Base-by-base conservation (phyloP, 73 alveolate species). In the Effrenium voratum region DNA sequence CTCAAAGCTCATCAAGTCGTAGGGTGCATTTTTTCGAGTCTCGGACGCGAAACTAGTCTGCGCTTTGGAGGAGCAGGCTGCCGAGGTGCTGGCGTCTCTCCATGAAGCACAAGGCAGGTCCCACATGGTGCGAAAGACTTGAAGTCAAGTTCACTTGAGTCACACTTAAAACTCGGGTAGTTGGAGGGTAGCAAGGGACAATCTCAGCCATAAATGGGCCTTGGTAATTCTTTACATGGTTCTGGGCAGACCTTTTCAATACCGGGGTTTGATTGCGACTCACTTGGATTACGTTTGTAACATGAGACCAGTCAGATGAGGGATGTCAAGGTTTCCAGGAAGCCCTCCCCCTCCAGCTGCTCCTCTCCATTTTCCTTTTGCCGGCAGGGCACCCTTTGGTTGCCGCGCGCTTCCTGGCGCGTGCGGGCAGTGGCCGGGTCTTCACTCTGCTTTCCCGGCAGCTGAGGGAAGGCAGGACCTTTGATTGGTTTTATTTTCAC, bases 91-190 rank as follows among this genome's bases (percentile, higher is more conserved):
- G 66, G 96, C 96, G 2, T 88, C 96, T 34, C 49, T 88, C 86
- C 96, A 88, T 43, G 96, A 88, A 77, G 73, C 96, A 68, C 32
- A 86, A 49, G 96, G 96, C 91, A 28, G n/a, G 41, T 77, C 38
- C 30, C 34, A 32, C 36, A 24, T 16, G 50, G 28, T 36, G 15
- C 77, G n/a, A n/a, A n/a, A n/a, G n/a, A n/a, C n/a, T n/a, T n/a
- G n/a, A n/a, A n/a, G n/a, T n/a, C n/a, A n/a, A n/a, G n/a, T n/a
- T n/a, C n/a, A n/a, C n/a, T n/a, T n/a, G n/a, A n/a, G n/a, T n/a
- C n/a, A n/a, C n/a, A n/a, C n/a, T n/a, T n/a, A n/a, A n/a, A n/a
- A n/a, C n/a, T 63, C 0, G 15, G 15, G 30, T 24, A 41, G 15
- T 36, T 32, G 36, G 41, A 12, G 36, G 1, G 13, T 38, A 57